Conservation (phyloP, 371 early-diverging fungal genomes). For the Apophysomyces trapeziformis region DNA sequence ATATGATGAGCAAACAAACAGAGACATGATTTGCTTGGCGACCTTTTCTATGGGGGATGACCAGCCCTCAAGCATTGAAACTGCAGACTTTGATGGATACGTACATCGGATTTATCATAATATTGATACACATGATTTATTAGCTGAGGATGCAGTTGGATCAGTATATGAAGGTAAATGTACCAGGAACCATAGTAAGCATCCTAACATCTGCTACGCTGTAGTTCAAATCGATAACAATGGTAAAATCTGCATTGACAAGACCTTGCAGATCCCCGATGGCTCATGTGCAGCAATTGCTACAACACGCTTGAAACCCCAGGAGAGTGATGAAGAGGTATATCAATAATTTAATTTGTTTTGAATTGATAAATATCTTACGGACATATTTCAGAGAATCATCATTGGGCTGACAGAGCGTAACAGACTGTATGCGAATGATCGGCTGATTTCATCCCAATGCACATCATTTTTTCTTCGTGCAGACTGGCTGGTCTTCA, state of each 20-base stretch:
- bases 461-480: constrained; percentile 90
- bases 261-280: constrained; percentile 43
- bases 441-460: constrained; percentile 68
- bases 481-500: constrained; percentile 79
- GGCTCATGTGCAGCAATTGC: constrained; percentile 74
- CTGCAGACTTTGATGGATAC: constrained; percentile 22
- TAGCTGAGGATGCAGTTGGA: constrained; percentile 56
- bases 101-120: constrained; percentile 38
- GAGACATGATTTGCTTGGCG: constrained; percentile 34
- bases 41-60: constrained; percentile 15
- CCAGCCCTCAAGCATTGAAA: constrained; percentile 4
- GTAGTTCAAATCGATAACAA: constrained; percentile 18
- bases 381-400: constrained; percentile 25
- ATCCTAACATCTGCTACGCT: not conserved
- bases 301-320: constrained; percentile 53
- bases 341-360: not conserved
- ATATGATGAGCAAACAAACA: constrained; percentile 31
- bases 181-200: not conserved
- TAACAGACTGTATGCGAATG: constrained; percentile 82
- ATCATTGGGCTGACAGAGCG: constrained; percentile 80
- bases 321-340: constrained; percentile 38
- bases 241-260: constrained; percentile 8
- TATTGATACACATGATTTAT: constrained; percentile 34
- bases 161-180: constrained; percentile 40
- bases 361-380: not conserved